A percentile compares a stretch with the other conserved stretches of the same genome.
phyloP scores from a whole-genome alignment of 2,329 filamentous ascomycete genomes.

The Podosphaera leucotricha region DNA sequence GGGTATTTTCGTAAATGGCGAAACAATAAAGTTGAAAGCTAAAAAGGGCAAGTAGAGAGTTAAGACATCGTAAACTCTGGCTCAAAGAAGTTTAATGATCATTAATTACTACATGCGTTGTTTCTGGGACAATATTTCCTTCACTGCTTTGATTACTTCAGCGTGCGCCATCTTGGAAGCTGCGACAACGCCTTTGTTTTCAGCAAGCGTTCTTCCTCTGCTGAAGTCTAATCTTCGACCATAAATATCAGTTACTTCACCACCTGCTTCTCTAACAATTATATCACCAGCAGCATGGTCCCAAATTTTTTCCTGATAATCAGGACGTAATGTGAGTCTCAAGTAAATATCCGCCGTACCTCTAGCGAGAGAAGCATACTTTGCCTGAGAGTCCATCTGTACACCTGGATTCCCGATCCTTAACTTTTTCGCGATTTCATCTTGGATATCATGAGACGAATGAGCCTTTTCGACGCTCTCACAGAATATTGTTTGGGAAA shows the following conservation, averaged over 20 bases:
- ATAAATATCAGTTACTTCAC: slow-evolving; percentile 69
- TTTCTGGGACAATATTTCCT: slow-evolving; percentile 41
- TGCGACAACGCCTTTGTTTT: slow-evolving; percentile 87
- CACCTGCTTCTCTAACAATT: slow-evolving; percentile 83
- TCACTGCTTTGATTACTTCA: slow-evolving; percentile 58
- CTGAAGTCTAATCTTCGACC: slow-evolving; percentile 74
- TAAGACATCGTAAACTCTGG: background rate
- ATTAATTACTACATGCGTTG: background rate
- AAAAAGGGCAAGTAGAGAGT: slow-evolving; percentile 71
- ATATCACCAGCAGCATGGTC: slow-evolving; percentile 91
- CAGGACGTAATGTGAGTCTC: slow-evolving; percentile 58
- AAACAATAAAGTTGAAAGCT: slow-evolving; percentile 94
- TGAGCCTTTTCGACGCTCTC: slow-evolving; percentile 89
- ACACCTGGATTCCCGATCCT: slow-evolving; percentile 80
- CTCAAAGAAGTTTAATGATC: no score
- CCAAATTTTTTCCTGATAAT: slow-evolving; percentile 99
- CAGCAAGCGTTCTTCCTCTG: slow-evolving; percentile 59
- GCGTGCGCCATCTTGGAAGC: slow-evolving; percentile 55
- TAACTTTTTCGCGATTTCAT: slow-evolving; percentile 57
- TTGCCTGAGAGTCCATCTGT: slow-evolving; percentile 92
- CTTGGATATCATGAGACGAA: slow-evolving; percentile 73
- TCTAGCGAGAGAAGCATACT: slow-evolving; percentile 86
- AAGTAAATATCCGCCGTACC: slow-evolving; percentile 91
- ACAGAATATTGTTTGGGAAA: slow-evolving; percentile 73
- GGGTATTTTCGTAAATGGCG: slow-evolving; percentile 92